Evolutionary conservation across 2,329 filamentous ascomycete species (phyloP).

Genomic region (Penicillium crustosum): DNA sequence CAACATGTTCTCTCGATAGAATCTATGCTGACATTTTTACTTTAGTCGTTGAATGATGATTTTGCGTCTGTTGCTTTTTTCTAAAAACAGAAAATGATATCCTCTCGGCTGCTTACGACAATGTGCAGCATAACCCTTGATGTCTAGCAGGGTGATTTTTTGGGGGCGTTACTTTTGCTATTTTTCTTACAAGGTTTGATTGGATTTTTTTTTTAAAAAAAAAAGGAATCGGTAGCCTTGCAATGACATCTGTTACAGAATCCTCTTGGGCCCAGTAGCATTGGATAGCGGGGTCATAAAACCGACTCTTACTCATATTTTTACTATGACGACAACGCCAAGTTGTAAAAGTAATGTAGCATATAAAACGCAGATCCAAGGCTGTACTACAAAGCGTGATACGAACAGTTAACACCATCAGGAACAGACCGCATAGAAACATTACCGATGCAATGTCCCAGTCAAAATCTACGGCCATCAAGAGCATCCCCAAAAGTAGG

Average conservation of each 20-base stretch:
- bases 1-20: background rate
- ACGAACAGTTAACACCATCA: background rate
- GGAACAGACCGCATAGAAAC: constrained; percentile 8
- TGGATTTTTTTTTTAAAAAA: no score
- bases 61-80: background rate
- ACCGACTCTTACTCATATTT: background rate
- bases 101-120: background rate
- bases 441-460: background rate
- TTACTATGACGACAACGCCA: background rate
- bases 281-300: constrained; percentile 2
- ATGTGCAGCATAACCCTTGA: background rate
- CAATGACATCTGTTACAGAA: background rate
- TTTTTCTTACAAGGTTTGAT: background rate
- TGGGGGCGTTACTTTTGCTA: constrained; percentile 1
- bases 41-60: constrained; percentile 52
- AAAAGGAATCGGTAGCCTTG: background rate
- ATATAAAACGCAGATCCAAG: background rate
- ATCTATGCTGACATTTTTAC: constrained; percentile 11
- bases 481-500: background rate
- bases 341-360: background rate
- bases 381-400: background rate
- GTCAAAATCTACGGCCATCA: background rate
- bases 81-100: constrained; percentile 5
- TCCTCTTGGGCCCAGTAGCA: background rate
- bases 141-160: background rate